Base-by-base conservation (phyloP, 257 asterid genomes). In the Apocynum venetum region DNA sequence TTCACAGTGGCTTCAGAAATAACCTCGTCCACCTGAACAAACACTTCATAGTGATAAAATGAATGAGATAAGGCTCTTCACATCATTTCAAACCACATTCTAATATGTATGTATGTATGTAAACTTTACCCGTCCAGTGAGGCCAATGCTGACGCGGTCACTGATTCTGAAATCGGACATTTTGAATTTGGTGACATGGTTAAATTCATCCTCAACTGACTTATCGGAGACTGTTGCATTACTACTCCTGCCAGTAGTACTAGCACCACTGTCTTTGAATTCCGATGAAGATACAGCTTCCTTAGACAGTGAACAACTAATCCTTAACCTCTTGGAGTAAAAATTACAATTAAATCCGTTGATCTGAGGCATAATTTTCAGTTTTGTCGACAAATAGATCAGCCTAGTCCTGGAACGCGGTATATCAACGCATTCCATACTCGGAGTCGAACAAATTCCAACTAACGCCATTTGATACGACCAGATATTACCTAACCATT, bases 101-200 rank as follows among this genome's bases (percentile, higher is more conserved):
- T 25, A 25, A 19, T 10, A 48, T 2, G 71, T 1, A 44, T 3
- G 44, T 2, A 41, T 17, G 11, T 4, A 47, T 41, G 19, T 19
- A 56, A 36, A 55, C 65, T 82, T 64, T 87, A 95, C 98, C 87
- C 89, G 85, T 64, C 91, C 90, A 25, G 96, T 92, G 36, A 89
- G 96, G 78, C 96, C 98, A 76, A 91, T 80, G 92, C 96, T 86
- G 67, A 93, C 97, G 3, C 91, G 91, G 83, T 95, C 97, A 72
- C 85, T 84, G 75, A 91, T 81, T 73, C 79, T 79, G 79, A 95
- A 95, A 81, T 95, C 98, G 63, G 97, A 89, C 92, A 95, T 91
- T 77, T 79, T 86, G 80, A 93, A 95, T 90, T 90, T 95, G 8
- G 87, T 88, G 20, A 90, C 98, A 66, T 95, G 98, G 81, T 97